Evolutionary conservation across 192 early-diverging fungal species (phyloP).

Genomic region (Backusella tarrabulga): DNA sequence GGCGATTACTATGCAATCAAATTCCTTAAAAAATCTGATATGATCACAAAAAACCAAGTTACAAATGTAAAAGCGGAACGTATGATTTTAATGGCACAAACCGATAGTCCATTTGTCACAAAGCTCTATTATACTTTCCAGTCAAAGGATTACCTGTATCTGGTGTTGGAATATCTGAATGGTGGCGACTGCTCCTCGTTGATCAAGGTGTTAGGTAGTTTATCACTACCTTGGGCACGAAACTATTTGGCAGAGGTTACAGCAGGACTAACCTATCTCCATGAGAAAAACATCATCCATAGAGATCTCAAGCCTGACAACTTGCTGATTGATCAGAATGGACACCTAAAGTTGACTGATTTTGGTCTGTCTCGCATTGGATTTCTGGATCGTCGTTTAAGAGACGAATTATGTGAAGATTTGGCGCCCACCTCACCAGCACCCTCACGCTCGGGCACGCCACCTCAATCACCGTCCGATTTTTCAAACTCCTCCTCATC

Average conservation of each 20-base stretch:
- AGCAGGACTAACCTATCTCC: constrained; percentile 78
- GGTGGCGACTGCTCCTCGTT: constrained; percentile 89
- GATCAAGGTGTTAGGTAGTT: constrained; percentile 64
- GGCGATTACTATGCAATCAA: constrained; percentile 91
- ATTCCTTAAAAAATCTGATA: constrained; percentile 81
- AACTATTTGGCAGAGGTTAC: constrained; percentile 86
- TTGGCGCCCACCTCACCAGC: constrained; percentile 17
- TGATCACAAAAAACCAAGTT: constrained; percentile 92
- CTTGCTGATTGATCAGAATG: constrained; percentile 79
- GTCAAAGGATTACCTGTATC: constrained; percentile 77
- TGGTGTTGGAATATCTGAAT: constrained; percentile 89
- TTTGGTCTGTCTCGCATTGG: constrained; percentile 85
- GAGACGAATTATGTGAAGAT: constrained; percentile 43
- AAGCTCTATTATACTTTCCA: constrained; percentile 86
- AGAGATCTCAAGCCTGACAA: constrained; percentile 91
- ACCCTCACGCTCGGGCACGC: constrained; percentile 27
- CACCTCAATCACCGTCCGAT: constrained; percentile 30
- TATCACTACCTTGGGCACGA: constrained; percentile 83
- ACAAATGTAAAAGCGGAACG: constrained; percentile 87
- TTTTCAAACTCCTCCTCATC: constrained; percentile 16
- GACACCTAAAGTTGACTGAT: constrained; percentile 85
- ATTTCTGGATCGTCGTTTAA: constrained; percentile 74
- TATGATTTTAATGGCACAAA: constrained; percentile 83
- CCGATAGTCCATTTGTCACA: constrained; percentile 83
- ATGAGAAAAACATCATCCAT: constrained; percentile 76